A percentile compares a stretch with the other conserved stretches of the same genome.
Conservation (phyloP, 2,329 filamentous ascomycete species). For the Peltaster fructicola region DNA sequence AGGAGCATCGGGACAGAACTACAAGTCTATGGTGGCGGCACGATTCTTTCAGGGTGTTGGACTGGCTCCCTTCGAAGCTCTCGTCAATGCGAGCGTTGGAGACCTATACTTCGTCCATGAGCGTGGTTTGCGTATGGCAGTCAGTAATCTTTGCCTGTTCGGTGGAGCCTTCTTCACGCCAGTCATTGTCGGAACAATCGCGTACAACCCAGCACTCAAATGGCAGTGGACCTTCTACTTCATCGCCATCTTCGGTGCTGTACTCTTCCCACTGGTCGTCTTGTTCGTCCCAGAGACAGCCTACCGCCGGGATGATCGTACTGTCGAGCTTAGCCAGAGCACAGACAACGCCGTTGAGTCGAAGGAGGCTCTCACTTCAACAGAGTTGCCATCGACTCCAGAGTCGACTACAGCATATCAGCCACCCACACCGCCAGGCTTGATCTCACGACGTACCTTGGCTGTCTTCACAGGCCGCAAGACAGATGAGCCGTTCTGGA, state of each 20-base stretch:
- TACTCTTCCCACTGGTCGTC: slow-evolving; percentile 51
- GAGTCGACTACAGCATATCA: neutral
- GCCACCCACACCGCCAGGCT: neutral
- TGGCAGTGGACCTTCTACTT: slow-evolving; percentile 85
- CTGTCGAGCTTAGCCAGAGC: no score
- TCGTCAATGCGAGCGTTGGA: slow-evolving; percentile 76
- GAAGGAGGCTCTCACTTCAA: neutral
- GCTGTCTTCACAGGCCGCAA: slow-evolving; percentile 63
- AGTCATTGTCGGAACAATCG: slow-evolving; percentile 78
- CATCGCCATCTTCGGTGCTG: slow-evolving; percentile 64
- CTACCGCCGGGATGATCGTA: slow-evolving; percentile 46
- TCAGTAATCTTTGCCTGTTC: slow-evolving; percentile 53
- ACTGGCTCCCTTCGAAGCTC: slow-evolving; percentile 71
- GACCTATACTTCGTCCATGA: slow-evolving; percentile 84
- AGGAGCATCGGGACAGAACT: slow-evolving; percentile 48
- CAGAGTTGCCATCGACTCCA: neutral
- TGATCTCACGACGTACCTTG: slow-evolving; percentile 10
- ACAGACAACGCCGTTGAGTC: slow-evolving; percentile 40
- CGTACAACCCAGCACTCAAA: slow-evolving; percentile 52
- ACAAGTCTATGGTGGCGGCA: slow-evolving; percentile 57
- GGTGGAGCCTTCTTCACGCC: slow-evolving; percentile 63
- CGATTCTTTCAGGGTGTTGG: slow-evolving; percentile 75
- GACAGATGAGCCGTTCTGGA: slow-evolving; percentile 55
- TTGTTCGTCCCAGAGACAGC: slow-evolving; percentile 76
- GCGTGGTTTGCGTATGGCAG: slow-evolving; percentile 68